A percentile compares a stretch with the other conserved stretches of the same genome.
Conservation (phyloP, 1,284 basidiomycete genomes). For the Naganishia sp. region DNA sequence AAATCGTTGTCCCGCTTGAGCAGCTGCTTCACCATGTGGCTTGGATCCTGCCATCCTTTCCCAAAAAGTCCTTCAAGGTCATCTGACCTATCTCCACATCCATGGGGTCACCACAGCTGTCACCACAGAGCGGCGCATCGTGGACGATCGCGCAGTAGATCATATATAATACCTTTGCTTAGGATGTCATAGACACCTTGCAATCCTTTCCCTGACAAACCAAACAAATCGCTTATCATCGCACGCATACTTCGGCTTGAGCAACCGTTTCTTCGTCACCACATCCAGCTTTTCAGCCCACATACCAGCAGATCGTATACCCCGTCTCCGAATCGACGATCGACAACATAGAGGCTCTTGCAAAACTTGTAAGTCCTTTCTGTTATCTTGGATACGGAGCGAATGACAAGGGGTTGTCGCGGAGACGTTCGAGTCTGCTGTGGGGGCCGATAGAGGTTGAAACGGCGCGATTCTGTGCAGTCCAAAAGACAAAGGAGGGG, state of each 20-base stretch:
- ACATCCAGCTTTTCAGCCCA: not conserved
- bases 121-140: too few relatives aligned
- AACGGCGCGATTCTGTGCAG: too few relatives aligned
- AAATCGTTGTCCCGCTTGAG: not conserved
- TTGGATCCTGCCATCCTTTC: not conserved
- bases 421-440: not conserved
- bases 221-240: not conserved
- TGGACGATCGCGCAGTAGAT: not conserved
- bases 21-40: not conserved
- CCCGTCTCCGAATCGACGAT: not conserved
- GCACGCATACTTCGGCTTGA: not conserved
- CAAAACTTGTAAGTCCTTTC: too few relatives aligned
- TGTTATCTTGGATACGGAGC: too few relatives aligned
- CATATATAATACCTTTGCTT: not conserved
- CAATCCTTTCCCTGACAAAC: not conserved
- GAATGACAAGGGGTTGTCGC: too few relatives aligned
- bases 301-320: not conserved
- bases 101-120: not conserved
- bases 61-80: slow-evolving; percentile 7
- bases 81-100: slow-evolving; percentile 1
- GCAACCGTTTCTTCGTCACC: not conserved
- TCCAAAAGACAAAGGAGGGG: not conserved
- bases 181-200: too few relatives aligned
- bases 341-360: not conserved
- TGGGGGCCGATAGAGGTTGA: not conserved